Evolutionary conservation across 192 early-diverging fungal genomes (phyloP), one percentile per base, ranked within the genome.

Genomic region (Coemansia sp.): DNA sequence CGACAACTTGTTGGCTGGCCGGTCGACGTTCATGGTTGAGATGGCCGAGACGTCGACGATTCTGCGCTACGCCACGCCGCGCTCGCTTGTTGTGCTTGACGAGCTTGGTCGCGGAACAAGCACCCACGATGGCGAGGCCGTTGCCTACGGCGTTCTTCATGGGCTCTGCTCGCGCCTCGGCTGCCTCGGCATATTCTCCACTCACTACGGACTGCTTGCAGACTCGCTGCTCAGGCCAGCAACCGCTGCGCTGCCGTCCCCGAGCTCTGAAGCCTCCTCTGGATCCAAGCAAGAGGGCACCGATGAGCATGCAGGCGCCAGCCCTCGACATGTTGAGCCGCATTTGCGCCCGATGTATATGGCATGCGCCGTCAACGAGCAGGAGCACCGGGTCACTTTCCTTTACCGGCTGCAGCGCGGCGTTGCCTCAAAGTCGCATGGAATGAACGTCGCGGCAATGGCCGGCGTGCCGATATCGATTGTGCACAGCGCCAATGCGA

Each of bases 371-470:
- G 85, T 91, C 20, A 88, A 97, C 53, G 88, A 93, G 55, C 86
- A 87, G 0, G 85, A 87, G 67, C 85, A 86, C 35, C 84, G 91
- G n/a, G 91, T 99, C 18, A 93, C 92, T 0, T 99, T 99, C 75
- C 69, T 99, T 58, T 99, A 99, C 73, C 93, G 93, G 55, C 69
- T 99, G 34, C 82, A 84, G 10, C 60, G 77, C 20, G 97, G 97
- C 13, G 87, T 89, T 3, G 96, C 92, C 63, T 90, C 90, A 42
- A 93, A 93, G 75, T 94, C 92, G 23, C 95, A 94, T 67, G 97
- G 97, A 51, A 97, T 98, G 95, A 98, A 98, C 61, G 95, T 98
- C 0, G 97, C 97, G 4, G 83, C 81, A n/a, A 97, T 98, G 91
- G 97, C 95, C 0, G 93, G 93, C 7, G 85, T 99, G 14, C 93